A percentile compares a stretch with the other conserved stretches of the same genome.
Conservation (phyloP, 1,284 basidiomycete species). For the Marasmius tenuissimus region DNA sequence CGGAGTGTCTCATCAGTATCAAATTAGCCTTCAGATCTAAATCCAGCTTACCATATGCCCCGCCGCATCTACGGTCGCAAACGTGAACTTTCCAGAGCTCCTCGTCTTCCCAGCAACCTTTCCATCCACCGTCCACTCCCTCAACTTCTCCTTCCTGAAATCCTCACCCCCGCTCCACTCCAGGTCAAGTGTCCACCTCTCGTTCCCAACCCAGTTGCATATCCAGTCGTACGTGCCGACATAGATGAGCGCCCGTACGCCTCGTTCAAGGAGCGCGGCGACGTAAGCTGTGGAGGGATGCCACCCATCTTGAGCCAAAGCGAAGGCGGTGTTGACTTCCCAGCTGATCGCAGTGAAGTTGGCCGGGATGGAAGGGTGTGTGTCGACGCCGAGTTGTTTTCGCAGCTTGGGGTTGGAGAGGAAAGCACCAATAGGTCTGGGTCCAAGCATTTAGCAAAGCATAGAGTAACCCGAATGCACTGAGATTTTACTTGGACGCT, state of each 20-base stretch:
- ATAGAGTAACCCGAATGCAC: neutral
- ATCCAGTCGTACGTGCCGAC: constrained; percentile 70
- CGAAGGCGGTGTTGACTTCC: constrained; percentile 43
- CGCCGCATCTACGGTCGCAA: no score
- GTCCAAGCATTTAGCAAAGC: neutral
- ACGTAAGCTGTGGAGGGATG: constrained; percentile 57
- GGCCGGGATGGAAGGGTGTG: constrained; percentile 27
- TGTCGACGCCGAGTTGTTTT: constrained; percentile 57
- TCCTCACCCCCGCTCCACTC: constrained; percentile 63
- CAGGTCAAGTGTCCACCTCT: constrained; percentile 57
- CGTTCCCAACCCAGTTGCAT: no score
- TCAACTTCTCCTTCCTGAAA: constrained; percentile 44
- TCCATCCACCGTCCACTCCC: constrained; percentile 52
- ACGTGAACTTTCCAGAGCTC: constrained; percentile 51
- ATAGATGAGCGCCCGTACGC: constrained; percentile 72
- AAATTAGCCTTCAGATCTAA: no score
- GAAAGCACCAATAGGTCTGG: constrained; percentile 50
- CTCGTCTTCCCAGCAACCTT: constrained; percentile 49
- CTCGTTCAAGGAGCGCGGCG: constrained; percentile 72
- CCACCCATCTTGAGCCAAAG: constrained; percentile 34
- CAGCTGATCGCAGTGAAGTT: constrained; percentile 53
- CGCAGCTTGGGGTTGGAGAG: constrained; percentile 58
- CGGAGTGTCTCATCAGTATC: no score
- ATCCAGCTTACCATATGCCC: no score
- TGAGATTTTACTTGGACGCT: constrained; percentile 37